phyloP scores from a whole-genome alignment of 129 eudicot species.

The Mikania micrantha region DNA sequence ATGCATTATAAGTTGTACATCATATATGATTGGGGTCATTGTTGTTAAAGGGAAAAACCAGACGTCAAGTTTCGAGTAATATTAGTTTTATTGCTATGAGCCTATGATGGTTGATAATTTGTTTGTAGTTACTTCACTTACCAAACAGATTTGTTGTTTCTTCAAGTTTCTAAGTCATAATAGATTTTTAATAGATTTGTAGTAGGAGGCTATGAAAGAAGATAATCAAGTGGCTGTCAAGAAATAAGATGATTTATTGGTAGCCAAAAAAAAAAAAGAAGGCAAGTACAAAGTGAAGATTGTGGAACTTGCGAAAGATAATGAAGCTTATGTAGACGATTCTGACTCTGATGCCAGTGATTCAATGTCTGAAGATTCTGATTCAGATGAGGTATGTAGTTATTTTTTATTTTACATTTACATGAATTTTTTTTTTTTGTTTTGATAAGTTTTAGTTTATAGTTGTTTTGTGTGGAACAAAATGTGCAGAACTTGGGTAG shows the following conservation, averaged over 20 bases:
- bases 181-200: no score
- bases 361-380: slow-evolving; percentile 30
- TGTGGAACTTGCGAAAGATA: slow-evolving; percentile 54
- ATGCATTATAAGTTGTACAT: no score
- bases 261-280: slow-evolving; percentile 27
- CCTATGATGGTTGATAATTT: no score
- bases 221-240: background rate
- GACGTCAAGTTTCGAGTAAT: no score
- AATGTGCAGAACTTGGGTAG: background rate
- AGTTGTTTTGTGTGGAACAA: background rate
- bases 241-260: slow-evolving; percentile 43
- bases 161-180: no score
- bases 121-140: no score
- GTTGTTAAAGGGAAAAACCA: no score
- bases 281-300: slow-evolving; percentile 67
- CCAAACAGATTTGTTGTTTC: no score
- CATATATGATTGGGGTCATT: no score
- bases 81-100: no score
- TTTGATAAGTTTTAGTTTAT: no score
- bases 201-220: slow-evolving; percentile 26
- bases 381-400: slow-evolving; percentile 35
- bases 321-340: slow-evolving; percentile 29
- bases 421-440: background rate
- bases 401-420: background rate
- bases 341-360: slow-evolving; percentile 6